Conservation (phyloP, 208 protist species). For the Trypanosoma vivax region DNA sequence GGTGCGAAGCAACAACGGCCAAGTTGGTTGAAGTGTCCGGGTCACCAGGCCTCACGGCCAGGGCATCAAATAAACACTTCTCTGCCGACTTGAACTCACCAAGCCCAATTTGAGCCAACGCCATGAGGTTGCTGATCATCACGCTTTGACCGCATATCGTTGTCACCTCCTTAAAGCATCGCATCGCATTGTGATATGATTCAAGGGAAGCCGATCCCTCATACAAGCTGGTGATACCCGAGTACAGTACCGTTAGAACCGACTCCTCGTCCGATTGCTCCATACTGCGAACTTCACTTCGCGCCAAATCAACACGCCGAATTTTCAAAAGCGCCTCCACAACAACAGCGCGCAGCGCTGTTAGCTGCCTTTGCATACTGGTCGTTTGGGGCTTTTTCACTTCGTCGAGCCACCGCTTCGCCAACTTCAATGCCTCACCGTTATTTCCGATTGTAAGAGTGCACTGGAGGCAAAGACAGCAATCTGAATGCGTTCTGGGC, state of each 20-base stretch:
- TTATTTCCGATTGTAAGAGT: slow-evolving; percentile 37
- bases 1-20: slow-evolving; percentile 42
- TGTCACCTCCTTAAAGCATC: slow-evolving; percentile 65
- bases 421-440: slow-evolving; percentile 42
- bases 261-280: slow-evolving; percentile 80
- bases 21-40: slow-evolving; percentile 76
- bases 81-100: slow-evolving; percentile 65
- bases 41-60: slow-evolving; percentile 59
- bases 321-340: slow-evolving; percentile 66
- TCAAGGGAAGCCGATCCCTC: slow-evolving; percentile 29
- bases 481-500: slow-evolving; percentile 15
- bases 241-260: slow-evolving; percentile 58
- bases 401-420: slow-evolving; percentile 45
- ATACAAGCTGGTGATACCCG: slow-evolving; percentile 54
- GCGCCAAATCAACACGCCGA: slow-evolving; percentile 68
- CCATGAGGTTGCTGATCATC: slow-evolving; percentile 67
- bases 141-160: slow-evolving; percentile 66
- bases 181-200: slow-evolving; percentile 37
- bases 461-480: slow-evolving; percentile 51
- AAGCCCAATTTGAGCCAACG: slow-evolving; percentile 64
- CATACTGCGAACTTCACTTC: slow-evolving; percentile 66
- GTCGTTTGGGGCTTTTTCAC: slow-evolving; percentile 26
- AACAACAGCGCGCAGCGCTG: slow-evolving; percentile 59
- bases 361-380: slow-evolving; percentile 17
- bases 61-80: slow-evolving; percentile 59